A percentile compares a stretch with the other conserved stretches of the same genome.
Evolutionary conservation across 352 stramenopile species (phyloP).

Genomic region (Phytophthora gonapodyides): DNA sequence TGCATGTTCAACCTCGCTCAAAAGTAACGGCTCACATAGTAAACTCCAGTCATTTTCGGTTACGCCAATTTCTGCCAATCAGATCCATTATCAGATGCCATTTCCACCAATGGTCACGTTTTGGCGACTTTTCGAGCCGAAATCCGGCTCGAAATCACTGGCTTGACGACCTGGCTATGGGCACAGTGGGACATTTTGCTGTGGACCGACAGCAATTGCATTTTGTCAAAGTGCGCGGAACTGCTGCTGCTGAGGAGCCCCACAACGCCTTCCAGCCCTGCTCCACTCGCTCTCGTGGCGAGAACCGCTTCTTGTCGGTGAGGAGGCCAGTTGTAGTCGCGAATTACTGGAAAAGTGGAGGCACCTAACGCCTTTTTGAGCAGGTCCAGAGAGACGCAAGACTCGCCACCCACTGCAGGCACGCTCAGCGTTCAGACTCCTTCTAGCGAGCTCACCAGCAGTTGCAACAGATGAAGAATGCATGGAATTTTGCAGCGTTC

Average conservation of each 20-base stretch:
- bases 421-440: not conserved
- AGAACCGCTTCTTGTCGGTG: constrained; percentile 14
- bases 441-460: constrained; percentile 11
- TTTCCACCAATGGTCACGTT: constrained; percentile 24
- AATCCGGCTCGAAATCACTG: constrained; percentile 17
- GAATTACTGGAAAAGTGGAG: no score
- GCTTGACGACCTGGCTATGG: constrained; percentile 26
- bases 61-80: constrained; percentile 16
- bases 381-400: constrained; percentile 10
- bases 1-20: constrained; percentile 8
- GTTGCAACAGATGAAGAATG: constrained; percentile 13
- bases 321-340: constrained; percentile 23
- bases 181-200: constrained; percentile 34
- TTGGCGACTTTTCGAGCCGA: not conserved
- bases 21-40: constrained; percentile 21
- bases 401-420: not conserved
- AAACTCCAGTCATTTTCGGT: constrained; percentile 11
- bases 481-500: constrained; percentile 6
- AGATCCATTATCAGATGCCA: constrained; percentile 1
- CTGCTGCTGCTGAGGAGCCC: not conserved
- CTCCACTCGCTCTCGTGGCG: constrained; percentile 5
- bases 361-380: not conserved
- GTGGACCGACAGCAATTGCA: constrained; percentile 12
- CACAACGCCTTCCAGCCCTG: constrained; percentile 18
- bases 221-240: constrained; percentile 11